Percentiles rank a stretch among this genome's conserved stretches.
Evolutionary conservation across 768 basidiomycete genomes (phyloP).

Genomic region (Amyloporia xantha): DNA sequence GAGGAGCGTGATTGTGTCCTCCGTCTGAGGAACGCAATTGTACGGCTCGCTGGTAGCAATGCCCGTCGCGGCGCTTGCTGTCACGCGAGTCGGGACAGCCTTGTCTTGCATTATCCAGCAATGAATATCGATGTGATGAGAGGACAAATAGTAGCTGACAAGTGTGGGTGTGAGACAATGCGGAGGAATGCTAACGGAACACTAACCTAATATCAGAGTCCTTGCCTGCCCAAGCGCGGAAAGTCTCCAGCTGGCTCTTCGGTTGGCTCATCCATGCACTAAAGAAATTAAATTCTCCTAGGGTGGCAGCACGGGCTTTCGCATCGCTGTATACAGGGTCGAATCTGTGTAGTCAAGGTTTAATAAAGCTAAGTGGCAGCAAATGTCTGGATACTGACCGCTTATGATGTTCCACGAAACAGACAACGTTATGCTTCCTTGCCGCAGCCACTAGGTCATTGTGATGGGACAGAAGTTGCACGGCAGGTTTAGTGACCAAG

Average conservation of each 20-base stretch:
- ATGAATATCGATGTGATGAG: slow-evolving; percentile 88
- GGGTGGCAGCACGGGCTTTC: slow-evolving; percentile 60
- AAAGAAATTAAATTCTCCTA: slow-evolving; percentile 95
- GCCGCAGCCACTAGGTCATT: slow-evolving; percentile 71
- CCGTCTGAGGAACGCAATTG: slow-evolving; percentile 80
- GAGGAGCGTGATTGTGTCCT: slow-evolving; percentile 91
- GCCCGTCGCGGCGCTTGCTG: slow-evolving; percentile 85
- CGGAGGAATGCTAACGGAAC: too few relatives aligned
- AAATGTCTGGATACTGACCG: too few relatives aligned
- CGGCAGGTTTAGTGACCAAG: slow-evolving; percentile 89
- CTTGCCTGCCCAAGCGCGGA: slow-evolving; percentile 92
- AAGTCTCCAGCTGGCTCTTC: slow-evolving; percentile 90
- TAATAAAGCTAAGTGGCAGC: too few relatives aligned
- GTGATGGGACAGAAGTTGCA: slow-evolving; percentile 80
- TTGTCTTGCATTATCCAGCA: slow-evolving; percentile 79
- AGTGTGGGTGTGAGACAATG: too few relatives aligned
- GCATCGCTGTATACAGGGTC: slow-evolving; percentile 94
- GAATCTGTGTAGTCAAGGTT: slow-evolving; percentile 36
- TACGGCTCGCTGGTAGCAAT: slow-evolving; percentile 88
- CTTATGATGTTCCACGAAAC: slow-evolving; percentile 95
- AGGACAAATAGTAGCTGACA: slow-evolving; percentile 92
- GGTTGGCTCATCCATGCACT: slow-evolving; percentile 98
- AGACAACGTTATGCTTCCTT: slow-evolving; percentile 71
- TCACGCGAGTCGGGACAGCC: slow-evolving; percentile 76
- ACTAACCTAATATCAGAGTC: slow-evolving; percentile 83